A percentile compares a stretch with the other conserved stretches of the same genome.
Evolutionary conservation across 495 filamentous ascomycete species (phyloP).

Genomic region (Bacidia gigantensis): DNA sequence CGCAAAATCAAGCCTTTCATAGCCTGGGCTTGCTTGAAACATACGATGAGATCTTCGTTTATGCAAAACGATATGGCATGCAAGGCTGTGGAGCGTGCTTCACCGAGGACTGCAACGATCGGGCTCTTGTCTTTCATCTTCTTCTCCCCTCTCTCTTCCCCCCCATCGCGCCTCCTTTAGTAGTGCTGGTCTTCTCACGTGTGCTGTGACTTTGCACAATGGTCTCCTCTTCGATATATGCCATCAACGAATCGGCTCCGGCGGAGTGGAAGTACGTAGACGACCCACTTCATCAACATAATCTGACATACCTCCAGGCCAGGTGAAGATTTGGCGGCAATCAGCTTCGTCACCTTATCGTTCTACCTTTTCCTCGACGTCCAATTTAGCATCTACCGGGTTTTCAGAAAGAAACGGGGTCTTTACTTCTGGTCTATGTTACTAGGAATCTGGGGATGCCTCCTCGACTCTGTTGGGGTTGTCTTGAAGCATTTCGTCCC

Average conservation of each 20-base stretch:
- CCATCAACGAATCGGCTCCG: slow-evolving; percentile 6
- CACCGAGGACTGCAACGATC: not conserved
- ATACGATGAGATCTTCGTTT: not conserved
- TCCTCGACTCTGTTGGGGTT: slow-evolving; percentile 23
- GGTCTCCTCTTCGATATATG: slow-evolving; percentile 5
- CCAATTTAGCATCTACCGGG: slow-evolving; percentile 40
- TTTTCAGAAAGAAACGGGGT: slow-evolving; percentile 38
- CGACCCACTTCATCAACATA: not conserved
- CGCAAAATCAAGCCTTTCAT: too few species aligned
- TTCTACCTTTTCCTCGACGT: slow-evolving; percentile 45
- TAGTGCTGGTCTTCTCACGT: not conserved
- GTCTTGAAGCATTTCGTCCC: slow-evolving; percentile 25
- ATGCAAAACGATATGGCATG: not conserved
- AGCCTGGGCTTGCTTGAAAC: too few species aligned
- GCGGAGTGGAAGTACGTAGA: slow-evolving; percentile 3
- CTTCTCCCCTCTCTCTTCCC: not conserved
- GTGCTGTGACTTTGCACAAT: not conserved
- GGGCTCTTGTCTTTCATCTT: not conserved
- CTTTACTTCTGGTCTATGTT: slow-evolving; percentile 35
- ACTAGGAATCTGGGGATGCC: slow-evolving; percentile 23
- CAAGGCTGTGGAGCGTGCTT: not conserved
- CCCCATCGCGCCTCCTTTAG: not conserved
- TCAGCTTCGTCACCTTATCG: slow-evolving; percentile 37
- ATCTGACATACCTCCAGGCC: not conserved
- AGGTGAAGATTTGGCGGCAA: slow-evolving; percentile 10